Evolutionary conservation across 441 rosid genomes (phyloP).

Genomic region (Codiaeum variegatum): DNA sequence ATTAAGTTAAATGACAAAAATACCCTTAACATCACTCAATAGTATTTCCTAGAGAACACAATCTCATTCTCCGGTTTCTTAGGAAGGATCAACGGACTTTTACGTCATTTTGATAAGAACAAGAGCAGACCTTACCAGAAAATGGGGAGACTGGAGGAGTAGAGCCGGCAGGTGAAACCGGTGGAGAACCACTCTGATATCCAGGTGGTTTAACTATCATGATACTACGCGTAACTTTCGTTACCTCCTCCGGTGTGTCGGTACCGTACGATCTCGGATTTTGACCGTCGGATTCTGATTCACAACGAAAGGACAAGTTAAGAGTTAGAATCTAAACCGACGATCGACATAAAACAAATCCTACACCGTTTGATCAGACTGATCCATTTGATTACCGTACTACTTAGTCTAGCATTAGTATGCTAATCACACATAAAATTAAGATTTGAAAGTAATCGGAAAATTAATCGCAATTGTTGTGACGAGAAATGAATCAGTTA

Average conservation of each 20-base stretch:
- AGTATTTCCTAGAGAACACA: neutral
- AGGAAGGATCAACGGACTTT: slow-evolving; percentile 20
- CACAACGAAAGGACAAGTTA: neutral
- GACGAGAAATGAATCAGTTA: neutral
- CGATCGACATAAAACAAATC: neutral
- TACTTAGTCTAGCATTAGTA: neutral
- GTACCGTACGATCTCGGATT: slow-evolving; percentile 46
- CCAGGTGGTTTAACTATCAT: slow-evolving; percentile 86
- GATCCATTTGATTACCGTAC: neutral
- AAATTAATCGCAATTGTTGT: neutral
- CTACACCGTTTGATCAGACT: neutral
- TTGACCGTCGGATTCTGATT: slow-evolving; percentile 52
- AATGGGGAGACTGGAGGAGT: slow-evolving; percentile 80
- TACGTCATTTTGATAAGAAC: neutral
- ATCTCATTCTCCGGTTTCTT: neutral
- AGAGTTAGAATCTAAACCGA: neutral
- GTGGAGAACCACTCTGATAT: slow-evolving; percentile 59
- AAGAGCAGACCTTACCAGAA: slow-evolving; percentile 47
- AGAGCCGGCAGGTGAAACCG: slow-evolving; percentile 78
- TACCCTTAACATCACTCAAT: neutral
- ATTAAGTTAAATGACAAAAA: slow-evolving; percentile 14
- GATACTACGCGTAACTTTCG: slow-evolving; percentile 72
- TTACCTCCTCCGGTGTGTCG: slow-evolving; percentile 37
- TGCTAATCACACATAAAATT: neutral
- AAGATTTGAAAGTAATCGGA: neutral